Percentiles rank a stretch among this genome's conserved stretches.
phyloP scores from a whole-genome alignment of 1,284 basidiomycete species.

The Sanghuangporus weigelae region DNA sequence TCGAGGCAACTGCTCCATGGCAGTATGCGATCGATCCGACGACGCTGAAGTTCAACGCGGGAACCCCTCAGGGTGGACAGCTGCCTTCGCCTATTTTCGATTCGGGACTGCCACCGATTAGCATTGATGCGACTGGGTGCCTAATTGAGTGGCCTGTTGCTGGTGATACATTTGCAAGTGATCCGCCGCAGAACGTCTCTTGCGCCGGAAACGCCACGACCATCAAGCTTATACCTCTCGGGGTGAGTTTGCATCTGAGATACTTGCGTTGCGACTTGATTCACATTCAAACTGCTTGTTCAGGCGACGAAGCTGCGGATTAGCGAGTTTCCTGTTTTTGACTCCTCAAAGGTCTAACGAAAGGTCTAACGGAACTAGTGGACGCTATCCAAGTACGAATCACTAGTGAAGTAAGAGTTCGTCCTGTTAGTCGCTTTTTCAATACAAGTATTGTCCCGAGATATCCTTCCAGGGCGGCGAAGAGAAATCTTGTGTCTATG shows the following conservation, averaged over 20 bases:
- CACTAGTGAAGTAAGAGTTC: background rate
- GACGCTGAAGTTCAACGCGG: slow-evolving; percentile 42
- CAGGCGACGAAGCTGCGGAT: slow-evolving; percentile 10
- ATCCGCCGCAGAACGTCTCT: slow-evolving; percentile 42
- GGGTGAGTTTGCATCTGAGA: slow-evolving; percentile 34
- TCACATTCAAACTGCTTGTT: background rate
- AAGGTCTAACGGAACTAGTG: background rate
- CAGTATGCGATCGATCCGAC: slow-evolving; percentile 52
- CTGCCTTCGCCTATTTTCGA: slow-evolving; percentile 54
- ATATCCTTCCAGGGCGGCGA: too few species aligned
- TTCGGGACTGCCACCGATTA: slow-evolving; percentile 44
- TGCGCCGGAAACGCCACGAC: slow-evolving; percentile 40
- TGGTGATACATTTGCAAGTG: slow-evolving; percentile 44
- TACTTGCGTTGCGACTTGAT: background rate
- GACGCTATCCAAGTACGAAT: background rate
- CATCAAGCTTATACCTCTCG: slow-evolving; percentile 47
- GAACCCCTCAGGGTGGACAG: slow-evolving; percentile 31
- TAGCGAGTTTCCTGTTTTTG: slow-evolving; percentile 8
- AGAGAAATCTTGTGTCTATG: too few species aligned
- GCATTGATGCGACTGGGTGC: slow-evolving; percentile 47
- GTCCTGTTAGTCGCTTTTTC: background rate
- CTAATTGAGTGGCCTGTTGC: slow-evolving; percentile 44
- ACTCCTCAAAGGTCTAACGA: background rate
- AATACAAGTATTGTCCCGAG: too few species aligned
- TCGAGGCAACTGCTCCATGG: slow-evolving; percentile 45